A percentile compares a stretch with the other conserved stretches of the same genome.
phyloP scores from a whole-genome alignment of 2,329 filamentous ascomycete species.

The Blastomyces gilchristii region DNA sequence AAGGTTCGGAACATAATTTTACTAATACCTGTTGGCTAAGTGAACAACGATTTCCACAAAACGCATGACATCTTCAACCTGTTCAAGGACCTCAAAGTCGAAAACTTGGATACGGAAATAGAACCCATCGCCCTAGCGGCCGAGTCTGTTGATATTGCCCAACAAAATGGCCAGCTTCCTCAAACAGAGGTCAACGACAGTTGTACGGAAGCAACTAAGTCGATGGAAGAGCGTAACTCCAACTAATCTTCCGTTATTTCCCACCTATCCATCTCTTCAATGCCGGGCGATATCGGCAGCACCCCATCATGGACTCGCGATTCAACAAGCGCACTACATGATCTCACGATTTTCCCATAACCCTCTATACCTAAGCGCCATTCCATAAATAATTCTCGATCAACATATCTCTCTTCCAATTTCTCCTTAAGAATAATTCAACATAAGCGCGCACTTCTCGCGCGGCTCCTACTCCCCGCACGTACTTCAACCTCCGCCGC shows the following conservation, averaged over 20 bases:
- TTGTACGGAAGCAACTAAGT: background rate
- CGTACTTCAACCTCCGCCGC: conserved; percentile 18
- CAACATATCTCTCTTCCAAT: background rate
- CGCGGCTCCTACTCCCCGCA: conserved; percentile 7
- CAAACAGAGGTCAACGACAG: conserved; percentile 3
- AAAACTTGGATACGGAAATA: conserved; percentile 28
- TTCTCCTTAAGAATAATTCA: conserved; percentile 1
- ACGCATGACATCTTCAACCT: conserved; percentile 71
- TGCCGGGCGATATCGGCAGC: background rate
- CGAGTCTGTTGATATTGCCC: background rate
- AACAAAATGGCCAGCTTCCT: conserved; percentile 5
- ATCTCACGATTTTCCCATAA: background rate
- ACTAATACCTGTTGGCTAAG: conserved; percentile 38
- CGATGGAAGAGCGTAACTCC: background rate
- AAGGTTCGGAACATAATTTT: background rate
- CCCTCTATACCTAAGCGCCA: background rate
- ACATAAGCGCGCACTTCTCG: background rate
- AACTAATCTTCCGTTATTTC: background rate
- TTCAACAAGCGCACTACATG: conserved; percentile 2
- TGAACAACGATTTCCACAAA: conserved; percentile 96
- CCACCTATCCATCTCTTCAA: background rate
- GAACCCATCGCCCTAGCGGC: conserved; percentile 12
- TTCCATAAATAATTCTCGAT: background rate
- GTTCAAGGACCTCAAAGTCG: conserved; percentile 58
- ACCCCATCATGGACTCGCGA: background rate